Conservation (phyloP, 495 filamentous ascomycete species). For the Echria macrotheca region DNA sequence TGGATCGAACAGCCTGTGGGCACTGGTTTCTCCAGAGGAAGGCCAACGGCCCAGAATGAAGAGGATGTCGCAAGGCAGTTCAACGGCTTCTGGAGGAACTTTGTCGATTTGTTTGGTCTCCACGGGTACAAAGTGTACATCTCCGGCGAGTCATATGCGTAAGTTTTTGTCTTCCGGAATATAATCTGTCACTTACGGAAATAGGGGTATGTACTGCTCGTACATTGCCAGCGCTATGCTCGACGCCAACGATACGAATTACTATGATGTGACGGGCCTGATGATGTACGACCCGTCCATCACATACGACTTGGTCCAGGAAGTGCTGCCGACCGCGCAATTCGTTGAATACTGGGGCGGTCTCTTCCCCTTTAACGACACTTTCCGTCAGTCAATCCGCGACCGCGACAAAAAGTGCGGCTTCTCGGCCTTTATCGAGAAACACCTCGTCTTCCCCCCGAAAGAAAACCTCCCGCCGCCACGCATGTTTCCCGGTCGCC, state of each 20-base stretch:
- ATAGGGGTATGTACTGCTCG: conserved; percentile 63
- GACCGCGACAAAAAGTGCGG: conserved; percentile 54
- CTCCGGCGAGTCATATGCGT: conserved; percentile 65
- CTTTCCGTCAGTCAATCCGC: conserved; percentile 56
- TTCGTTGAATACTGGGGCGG: conserved; percentile 58
- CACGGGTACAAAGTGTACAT: conserved; percentile 62
- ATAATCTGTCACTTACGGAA: not conserved
- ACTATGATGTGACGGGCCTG: conserved; percentile 63
- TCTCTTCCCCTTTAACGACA: conserved; percentile 62
- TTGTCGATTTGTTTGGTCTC: conserved; percentile 61
- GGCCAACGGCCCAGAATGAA: conserved; percentile 56
- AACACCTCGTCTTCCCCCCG: conserved; percentile 60
- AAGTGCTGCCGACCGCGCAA: conserved; percentile 52
- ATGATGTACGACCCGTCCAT: conserved; percentile 67
- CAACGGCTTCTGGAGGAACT: conserved; percentile 64
- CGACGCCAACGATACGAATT: conserved; percentile 57
- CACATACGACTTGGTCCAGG: conserved; percentile 42
- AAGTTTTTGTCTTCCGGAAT: not conserved
- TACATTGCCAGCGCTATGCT: conserved; percentile 75
- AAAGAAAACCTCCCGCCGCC: too few species aligned
- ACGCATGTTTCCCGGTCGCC: conserved; percentile 30
- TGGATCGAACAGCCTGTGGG: conserved; percentile 76
- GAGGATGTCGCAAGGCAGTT: conserved; percentile 63
- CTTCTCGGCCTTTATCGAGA: conserved; percentile 55
- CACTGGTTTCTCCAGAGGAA: conserved; percentile 64